Evolutionary conservation across 805 yeast genomes (phyloP).

Genomic region (Limtongozyma cylindracea): DNA sequence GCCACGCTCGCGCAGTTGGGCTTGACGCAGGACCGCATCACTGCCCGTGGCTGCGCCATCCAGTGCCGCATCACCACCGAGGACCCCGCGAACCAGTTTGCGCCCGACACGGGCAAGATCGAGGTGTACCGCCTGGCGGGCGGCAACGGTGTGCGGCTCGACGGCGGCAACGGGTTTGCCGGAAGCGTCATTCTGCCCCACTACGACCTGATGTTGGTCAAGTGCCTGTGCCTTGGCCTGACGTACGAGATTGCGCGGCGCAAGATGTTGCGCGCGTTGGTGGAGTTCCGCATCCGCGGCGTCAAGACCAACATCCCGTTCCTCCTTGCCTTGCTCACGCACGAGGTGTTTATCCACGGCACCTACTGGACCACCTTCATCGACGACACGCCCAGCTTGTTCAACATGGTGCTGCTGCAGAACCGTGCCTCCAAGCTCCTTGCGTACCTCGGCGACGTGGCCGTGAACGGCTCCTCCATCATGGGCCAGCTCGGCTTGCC

Average conservation of each 20-base stretch:
- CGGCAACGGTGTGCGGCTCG: constrained; percentile 97
- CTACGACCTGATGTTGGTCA: constrained; percentile 95
- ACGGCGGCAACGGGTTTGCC: constrained; percentile 96
- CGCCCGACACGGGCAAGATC: constrained; percentile 95
- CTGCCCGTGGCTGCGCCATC: constrained; percentile 92
- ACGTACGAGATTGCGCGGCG: constrained; percentile 92
- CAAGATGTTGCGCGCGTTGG: constrained; percentile 90
- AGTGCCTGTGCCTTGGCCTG: constrained; percentile 92
- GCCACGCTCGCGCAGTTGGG: constrained; percentile 85
- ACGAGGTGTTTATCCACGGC: constrained; percentile 68
- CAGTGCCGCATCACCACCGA: constrained; percentile 99
- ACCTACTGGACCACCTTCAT: constrained; percentile 96
- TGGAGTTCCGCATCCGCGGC: constrained; percentile 96
- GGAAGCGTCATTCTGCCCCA: constrained; percentile 94
- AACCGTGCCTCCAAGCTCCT: constrained; percentile 92
- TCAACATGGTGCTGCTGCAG: constrained; percentile 84
- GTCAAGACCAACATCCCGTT: constrained; percentile 97
- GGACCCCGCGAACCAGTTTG: constrained; percentile 90
- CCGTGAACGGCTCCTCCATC: constrained; percentile 89
- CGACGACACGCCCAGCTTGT: constrained; percentile 91
- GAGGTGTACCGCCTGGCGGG: constrained; percentile 97
- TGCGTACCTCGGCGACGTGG: constrained; percentile 76
- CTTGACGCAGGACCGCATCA: constrained; percentile 77
- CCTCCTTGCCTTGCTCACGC: constrained; percentile 71
- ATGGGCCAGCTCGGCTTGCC: constrained; percentile 92